phyloP scores from a whole-genome alignment of 306 rosid genomes.

The Ormosia semicastrata region DNA sequence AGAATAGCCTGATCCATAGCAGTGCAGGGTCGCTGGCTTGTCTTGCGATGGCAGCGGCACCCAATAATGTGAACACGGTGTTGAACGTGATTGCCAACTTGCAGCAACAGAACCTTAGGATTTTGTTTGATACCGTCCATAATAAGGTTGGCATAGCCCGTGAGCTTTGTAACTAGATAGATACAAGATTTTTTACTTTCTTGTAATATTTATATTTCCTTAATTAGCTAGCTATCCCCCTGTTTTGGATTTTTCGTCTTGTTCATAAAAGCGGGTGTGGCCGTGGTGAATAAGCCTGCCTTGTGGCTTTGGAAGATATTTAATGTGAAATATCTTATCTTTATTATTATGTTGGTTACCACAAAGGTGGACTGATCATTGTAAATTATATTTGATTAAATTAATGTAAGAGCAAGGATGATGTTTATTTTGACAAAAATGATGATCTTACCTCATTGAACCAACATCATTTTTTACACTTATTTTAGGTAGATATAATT shows the following conservation, averaged over 20 bases:
- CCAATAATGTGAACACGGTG: conserved; percentile 75
- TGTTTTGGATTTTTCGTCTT: background rate
- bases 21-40: conserved; percentile 80
- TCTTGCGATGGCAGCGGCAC: conserved; percentile 90
- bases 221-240: background rate
- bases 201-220: no score
- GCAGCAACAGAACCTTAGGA: conserved; percentile 90
- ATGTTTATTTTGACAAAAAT: background rate
- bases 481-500: no score
- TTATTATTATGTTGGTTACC: background rate
- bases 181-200: no score
- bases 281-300: background rate
- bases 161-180: conserved; percentile 70
- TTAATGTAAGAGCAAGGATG: background rate
- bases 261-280: background rate
- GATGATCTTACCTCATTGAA: no score
- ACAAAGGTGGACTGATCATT: background rate
- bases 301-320: background rate
- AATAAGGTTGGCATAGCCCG: conserved; percentile 82
- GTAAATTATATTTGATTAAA: background rate
- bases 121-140: conserved; percentile 78
- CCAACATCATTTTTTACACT: no score
- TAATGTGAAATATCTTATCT: background rate
- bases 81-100: conserved; percentile 85
- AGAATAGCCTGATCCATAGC: conserved; percentile 86